A percentile compares a stretch with the other conserved stretches of the same genome.
Conservation (phyloP, 2,329 filamentous ascomycete genomes). For the Diaporthe aspalathi region DNA sequence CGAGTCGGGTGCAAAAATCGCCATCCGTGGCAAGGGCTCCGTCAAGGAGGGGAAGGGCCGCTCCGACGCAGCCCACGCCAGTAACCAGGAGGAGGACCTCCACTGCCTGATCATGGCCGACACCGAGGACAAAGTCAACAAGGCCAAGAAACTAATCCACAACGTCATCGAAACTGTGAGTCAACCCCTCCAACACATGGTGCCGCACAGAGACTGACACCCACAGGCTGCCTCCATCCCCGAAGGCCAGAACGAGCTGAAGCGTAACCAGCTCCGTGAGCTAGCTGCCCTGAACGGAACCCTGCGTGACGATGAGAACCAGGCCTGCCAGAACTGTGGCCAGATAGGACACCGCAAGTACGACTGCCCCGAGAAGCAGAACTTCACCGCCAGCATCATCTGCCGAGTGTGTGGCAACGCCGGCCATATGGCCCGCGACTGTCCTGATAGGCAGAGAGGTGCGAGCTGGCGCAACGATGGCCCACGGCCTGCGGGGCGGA, state of each 20-base stretch:
- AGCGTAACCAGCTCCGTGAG: slow-evolving; percentile 97
- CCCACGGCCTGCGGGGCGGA: slow-evolving; percentile 69
- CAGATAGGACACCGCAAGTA: slow-evolving; percentile 99
- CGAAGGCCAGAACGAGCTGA: slow-evolving; percentile 98
- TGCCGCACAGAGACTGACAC: slow-evolving; percentile 41
- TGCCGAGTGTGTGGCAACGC: slow-evolving; percentile 98
- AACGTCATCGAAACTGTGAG: slow-evolving; percentile 98
- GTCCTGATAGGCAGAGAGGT: slow-evolving; percentile 92
- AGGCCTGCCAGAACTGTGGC: slow-evolving; percentile 98
- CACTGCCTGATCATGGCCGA: slow-evolving; percentile 99
- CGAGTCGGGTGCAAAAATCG: slow-evolving; percentile 97
- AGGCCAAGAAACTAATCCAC: slow-evolving; percentile 97
- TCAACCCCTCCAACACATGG: slow-evolving; percentile 42
- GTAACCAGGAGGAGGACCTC: slow-evolving; percentile 99
- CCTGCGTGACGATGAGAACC: slow-evolving; percentile 97
- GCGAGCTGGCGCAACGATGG: slow-evolving; percentile 90
- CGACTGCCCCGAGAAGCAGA: slow-evolving; percentile 96
- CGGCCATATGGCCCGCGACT: slow-evolving; percentile 98
- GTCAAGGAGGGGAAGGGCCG: slow-evolving; percentile 99
- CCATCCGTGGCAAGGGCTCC: slow-evolving; percentile 98
- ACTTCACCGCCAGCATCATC: slow-evolving; percentile 99
- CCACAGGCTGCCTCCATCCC: slow-evolving; percentile 93
- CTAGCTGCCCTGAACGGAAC: slow-evolving; percentile 98
- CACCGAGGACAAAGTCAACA: slow-evolving; percentile 99
- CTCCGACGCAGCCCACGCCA: slow-evolving; percentile 98